phyloP scores from a whole-genome alignment of 139 green algal genomes.

The Volvox reticuliferus region DNA sequence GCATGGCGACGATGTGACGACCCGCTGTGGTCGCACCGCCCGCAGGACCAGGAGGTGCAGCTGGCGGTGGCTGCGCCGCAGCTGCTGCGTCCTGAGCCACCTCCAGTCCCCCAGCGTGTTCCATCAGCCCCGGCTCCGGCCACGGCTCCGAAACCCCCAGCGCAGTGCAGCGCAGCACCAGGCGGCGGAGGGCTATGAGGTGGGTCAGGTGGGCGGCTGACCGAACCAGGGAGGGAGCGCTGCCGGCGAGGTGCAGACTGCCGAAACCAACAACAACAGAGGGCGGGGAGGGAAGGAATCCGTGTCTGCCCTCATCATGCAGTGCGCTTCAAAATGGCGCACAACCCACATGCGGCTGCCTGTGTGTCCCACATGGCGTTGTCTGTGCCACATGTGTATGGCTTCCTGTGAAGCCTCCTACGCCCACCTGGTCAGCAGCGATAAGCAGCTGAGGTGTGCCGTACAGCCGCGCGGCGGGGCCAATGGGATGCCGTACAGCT shows the following conservation, averaged over 20 bases:
- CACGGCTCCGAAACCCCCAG: neutral
- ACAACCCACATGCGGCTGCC: neutral
- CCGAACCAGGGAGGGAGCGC: neutral
- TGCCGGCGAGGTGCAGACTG: slow-evolving; percentile 9
- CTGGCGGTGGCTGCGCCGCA: neutral
- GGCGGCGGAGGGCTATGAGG: neutral
- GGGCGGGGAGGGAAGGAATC: too few species aligned
- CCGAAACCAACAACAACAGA: neutral
- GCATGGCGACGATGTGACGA: neutral
- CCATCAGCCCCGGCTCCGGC: neutral
- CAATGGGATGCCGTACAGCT: slow-evolving; percentile 17
- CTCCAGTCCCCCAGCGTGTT: neutral
- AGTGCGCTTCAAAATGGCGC: neutral
- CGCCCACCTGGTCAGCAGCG: neutral
- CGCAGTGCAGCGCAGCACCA: neutral
- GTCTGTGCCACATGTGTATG: neutral
- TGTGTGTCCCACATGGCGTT: too few species aligned
- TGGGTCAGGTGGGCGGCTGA: neutral
- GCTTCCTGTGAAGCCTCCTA: neutral
- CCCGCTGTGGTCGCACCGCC: neutral
- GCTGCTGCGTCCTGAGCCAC: neutral
- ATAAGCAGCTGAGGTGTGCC: neutral
- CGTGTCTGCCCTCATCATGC: too few species aligned
- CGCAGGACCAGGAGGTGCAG: neutral
- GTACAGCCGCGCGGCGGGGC: neutral